Conservation (phyloP, 768 basidiomycete genomes). For the Clitopilus passeckerianus region DNA sequence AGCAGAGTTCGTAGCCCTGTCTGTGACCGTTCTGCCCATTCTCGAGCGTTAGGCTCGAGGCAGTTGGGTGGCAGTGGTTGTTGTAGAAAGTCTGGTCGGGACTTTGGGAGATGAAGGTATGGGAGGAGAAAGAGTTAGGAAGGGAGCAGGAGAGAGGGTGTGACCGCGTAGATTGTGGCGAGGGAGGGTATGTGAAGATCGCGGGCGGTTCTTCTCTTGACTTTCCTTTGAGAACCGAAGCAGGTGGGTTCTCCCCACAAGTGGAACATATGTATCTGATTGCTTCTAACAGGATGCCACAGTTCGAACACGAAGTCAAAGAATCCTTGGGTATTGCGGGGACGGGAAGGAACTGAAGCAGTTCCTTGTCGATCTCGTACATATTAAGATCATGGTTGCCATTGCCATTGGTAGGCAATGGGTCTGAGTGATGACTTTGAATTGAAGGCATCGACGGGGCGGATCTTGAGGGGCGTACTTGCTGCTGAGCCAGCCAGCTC, state of each 20-base stretch:
- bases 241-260: conserved; percentile 74
- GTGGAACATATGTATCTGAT: conserved; percentile 88
- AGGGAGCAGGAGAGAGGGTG: conserved; percentile 20
- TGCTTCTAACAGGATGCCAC: conserved; percentile 68
- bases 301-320: conserved; percentile 81
- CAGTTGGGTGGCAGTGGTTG: conserved; percentile 46
- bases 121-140: conserved; percentile 24
- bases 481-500: conserved; percentile 59
- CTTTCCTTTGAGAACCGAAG: conserved; percentile 41
- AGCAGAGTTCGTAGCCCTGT: conserved; percentile 81
- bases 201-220: conserved; percentile 28
- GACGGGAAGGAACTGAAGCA: conserved; percentile 45
- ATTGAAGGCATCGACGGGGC: conserved; percentile 18
- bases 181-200: conserved; percentile 20
- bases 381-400: conserved; percentile 6
- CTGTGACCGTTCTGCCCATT: not conserved
- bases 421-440: conserved; percentile 23
- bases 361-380: conserved; percentile 29
- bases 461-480: conserved; percentile 16
- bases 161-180: conserved; percentile 26
- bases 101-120: conserved; percentile 24
- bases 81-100: conserved; percentile 11
- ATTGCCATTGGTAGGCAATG: conserved; percentile 11
- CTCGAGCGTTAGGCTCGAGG: conserved; percentile 10
- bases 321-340: conserved; percentile 49